A percentile compares a stretch with the other conserved stretches of the same genome.
These are phyloP conservation scores for Hemisphaericaspora subhashii DNA, from an alignment of 1,139 yeast genomes.

Conservation along the genomic window DNA sequence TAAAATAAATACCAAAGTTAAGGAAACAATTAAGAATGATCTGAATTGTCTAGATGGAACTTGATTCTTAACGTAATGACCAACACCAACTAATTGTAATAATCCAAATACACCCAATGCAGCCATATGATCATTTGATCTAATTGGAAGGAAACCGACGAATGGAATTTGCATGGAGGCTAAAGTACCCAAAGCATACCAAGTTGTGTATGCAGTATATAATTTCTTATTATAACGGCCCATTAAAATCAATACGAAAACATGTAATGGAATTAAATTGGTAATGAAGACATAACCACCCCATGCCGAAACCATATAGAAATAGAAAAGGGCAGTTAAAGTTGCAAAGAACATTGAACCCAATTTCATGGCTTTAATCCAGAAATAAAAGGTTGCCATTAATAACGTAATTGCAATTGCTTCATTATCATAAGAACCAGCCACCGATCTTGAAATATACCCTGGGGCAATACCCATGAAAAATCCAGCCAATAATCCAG, in stretches of 20 bases:
- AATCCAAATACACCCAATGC: constrained; percentile 97
- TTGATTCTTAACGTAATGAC: constrained; percentile 74
- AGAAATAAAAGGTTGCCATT: constrained; percentile 92
- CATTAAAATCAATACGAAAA: constrained; percentile 87
- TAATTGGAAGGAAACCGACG: constrained; percentile 94
- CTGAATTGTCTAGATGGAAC: constrained; percentile 76
- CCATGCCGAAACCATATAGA: constrained; percentile 99
- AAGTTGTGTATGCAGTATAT: constrained; percentile 90
- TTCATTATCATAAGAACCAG: constrained; percentile 98
- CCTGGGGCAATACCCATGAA: constrained; percentile 99
- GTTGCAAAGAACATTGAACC: constrained; percentile 89
- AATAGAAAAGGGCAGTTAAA: constrained; percentile 83
- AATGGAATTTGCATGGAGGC: constrained; percentile 99
- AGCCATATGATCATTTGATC: constrained; percentile 98
- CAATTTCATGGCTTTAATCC: constrained; percentile 91
- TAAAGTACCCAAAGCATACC: constrained; percentile 95
- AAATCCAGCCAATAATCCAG: constrained; percentile 89
- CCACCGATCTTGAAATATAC: constrained; percentile 95
- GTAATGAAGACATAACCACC: constrained; percentile 99
- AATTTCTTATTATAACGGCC: constrained; percentile 85
- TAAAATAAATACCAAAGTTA: constrained; percentile 52
- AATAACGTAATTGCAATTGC: constrained; percentile 96
- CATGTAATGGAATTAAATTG: constrained; percentile 94
- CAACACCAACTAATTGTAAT: constrained; percentile 85
- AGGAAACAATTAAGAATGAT: constrained; percentile 63